Evolutionary conservation across 1,284 basidiomycete species (phyloP).

Genomic region (Ceratobasidium sp.): DNA sequence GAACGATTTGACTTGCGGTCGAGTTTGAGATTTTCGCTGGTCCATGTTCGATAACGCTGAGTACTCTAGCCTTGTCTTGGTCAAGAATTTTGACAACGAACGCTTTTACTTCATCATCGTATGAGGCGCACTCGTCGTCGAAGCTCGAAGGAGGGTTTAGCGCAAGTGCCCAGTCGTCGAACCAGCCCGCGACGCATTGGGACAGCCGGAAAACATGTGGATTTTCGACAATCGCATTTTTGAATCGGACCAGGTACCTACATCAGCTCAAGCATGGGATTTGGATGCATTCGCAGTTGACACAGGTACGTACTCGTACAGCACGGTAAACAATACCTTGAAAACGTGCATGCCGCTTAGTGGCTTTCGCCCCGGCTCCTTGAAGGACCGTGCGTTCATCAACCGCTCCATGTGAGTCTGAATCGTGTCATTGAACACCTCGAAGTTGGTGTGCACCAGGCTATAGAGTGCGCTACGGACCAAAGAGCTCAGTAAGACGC

Average conservation of each 20-base stretch:
- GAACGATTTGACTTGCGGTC: not conserved
- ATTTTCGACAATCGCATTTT: slow-evolving; percentile 65
- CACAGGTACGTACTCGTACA: slow-evolving; percentile 66
- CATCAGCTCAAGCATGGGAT: not conserved
- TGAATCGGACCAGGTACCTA: slow-evolving; percentile 75
- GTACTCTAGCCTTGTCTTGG: slow-evolving; percentile 58
- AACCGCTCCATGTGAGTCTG: slow-evolving; percentile 63
- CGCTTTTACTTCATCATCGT: slow-evolving; percentile 55
- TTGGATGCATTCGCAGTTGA: not conserved
- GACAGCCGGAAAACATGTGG: slow-evolving; percentile 64
- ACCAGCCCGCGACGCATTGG: slow-evolving; percentile 63
- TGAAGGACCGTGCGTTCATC: slow-evolving; percentile 61
- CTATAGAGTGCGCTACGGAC: slow-evolving; percentile 67
- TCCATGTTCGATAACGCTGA: slow-evolving; percentile 61
- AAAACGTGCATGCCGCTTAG: slow-evolving; percentile 64
- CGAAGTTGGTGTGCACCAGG: slow-evolving; percentile 68
- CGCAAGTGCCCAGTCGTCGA: slow-evolving; percentile 64
- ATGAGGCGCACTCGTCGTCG: slow-evolving; percentile 56
- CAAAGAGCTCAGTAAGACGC: not conserved
- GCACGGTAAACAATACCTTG: slow-evolving; percentile 63
- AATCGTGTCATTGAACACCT: slow-evolving; percentile 62
- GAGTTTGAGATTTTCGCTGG: slow-evolving; percentile 52
- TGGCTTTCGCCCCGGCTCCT: slow-evolving; percentile 57
- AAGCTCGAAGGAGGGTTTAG: slow-evolving; percentile 61
- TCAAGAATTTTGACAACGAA: slow-evolving; percentile 61